Percentiles rank a stretch among this genome's conserved stretches.
Evolutionary conservation across 805 yeast genomes (phyloP).

Genomic region (Crinitomyces ghanaensis): DNA sequence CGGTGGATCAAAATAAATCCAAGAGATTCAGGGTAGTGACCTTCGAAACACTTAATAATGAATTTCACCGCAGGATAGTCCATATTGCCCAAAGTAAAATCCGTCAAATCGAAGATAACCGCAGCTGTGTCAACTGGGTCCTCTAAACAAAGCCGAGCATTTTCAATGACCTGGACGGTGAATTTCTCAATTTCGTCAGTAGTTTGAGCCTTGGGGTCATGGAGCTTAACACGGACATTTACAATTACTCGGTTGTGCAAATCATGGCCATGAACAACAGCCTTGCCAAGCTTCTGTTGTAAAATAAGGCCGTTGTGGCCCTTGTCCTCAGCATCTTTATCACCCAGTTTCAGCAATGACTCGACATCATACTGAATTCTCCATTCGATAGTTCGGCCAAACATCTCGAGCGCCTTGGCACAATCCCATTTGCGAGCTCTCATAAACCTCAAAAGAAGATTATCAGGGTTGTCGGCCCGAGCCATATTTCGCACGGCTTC

Average conservation of each 20-base stretch:
- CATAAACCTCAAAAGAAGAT: constrained; percentile 58
- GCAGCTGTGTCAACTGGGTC: constrained; percentile 75
- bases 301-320: constrained; percentile 33
- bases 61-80: constrained; percentile 88
- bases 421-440: constrained; percentile 83
- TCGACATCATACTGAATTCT: constrained; percentile 55
- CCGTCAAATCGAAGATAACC: constrained; percentile 75
- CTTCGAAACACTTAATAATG: constrained; percentile 81
- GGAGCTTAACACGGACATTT: constrained; percentile 67
- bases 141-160: constrained; percentile 59
- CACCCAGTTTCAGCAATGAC: constrained; percentile 57
- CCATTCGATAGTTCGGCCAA: constrained; percentile 67
- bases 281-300: constrained; percentile 57
- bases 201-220: constrained; percentile 55
- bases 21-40: constrained; percentile 90
- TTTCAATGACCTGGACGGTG: constrained; percentile 69
- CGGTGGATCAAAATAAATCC: constrained; percentile 78
- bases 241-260: constrained; percentile 67
- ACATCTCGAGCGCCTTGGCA: constrained; percentile 56
- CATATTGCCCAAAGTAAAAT: constrained; percentile 83
- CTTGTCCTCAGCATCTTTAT: constrained; percentile 38
- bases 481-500: constrained; percentile 46
- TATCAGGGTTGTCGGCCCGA: constrained; percentile 76
- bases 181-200: constrained; percentile 63
- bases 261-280: constrained; percentile 67